Percentiles rank a stretch among this genome's conserved stretches.
Conservation (phyloP, 139 green algal species). For the Nannochloris sp. region DNA sequence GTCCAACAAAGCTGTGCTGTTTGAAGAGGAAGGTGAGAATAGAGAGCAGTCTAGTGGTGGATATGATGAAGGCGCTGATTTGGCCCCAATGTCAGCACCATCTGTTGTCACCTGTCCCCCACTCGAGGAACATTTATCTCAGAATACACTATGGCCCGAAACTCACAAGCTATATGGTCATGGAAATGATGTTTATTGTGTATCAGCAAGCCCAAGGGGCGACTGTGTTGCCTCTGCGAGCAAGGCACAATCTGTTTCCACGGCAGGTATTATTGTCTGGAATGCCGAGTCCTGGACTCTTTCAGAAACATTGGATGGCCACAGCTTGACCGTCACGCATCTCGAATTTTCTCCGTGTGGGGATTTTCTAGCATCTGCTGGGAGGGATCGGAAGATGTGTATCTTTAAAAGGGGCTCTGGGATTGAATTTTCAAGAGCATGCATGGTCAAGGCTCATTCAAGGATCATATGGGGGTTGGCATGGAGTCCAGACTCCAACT, state of each 20-base stretch:
- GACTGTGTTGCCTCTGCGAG: slow-evolving; percentile 63
- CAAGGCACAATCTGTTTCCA: slow-evolving; percentile 42
- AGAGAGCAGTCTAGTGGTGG: slow-evolving; percentile 8
- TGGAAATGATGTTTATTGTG: slow-evolving; percentile 77
- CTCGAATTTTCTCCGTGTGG: slow-evolving; percentile 70
- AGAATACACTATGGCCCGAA: slow-evolving; percentile 88
- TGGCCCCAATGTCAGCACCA: slow-evolving; percentile 59
- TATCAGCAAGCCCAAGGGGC: slow-evolving; percentile 51
- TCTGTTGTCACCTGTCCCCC: slow-evolving; percentile 48
- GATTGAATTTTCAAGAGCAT: slow-evolving; percentile 5
- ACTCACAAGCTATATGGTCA: slow-evolving; percentile 94
- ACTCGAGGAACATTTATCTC: slow-evolving; percentile 86
- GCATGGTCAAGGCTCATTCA: slow-evolving; percentile 50
- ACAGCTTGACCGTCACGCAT: slow-evolving; percentile 89
- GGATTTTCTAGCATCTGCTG: slow-evolving; percentile 47
- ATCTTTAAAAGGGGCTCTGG: slow-evolving; percentile 23
- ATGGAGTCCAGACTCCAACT: slow-evolving; percentile 50
- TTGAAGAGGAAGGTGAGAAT: not conserved
- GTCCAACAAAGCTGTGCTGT: slow-evolving; percentile 79
- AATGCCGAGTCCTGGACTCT: slow-evolving; percentile 44
- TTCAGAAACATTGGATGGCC: slow-evolving; percentile 38
- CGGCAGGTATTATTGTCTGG: slow-evolving; percentile 66
- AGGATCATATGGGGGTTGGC: slow-evolving; percentile 66
- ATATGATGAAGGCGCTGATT: slow-evolving; percentile 63
- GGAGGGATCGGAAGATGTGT: slow-evolving; percentile 42